Evolutionary conservation across 495 filamentous ascomycete genomes (phyloP).

Genomic region (Penicillium subrubescens): DNA sequence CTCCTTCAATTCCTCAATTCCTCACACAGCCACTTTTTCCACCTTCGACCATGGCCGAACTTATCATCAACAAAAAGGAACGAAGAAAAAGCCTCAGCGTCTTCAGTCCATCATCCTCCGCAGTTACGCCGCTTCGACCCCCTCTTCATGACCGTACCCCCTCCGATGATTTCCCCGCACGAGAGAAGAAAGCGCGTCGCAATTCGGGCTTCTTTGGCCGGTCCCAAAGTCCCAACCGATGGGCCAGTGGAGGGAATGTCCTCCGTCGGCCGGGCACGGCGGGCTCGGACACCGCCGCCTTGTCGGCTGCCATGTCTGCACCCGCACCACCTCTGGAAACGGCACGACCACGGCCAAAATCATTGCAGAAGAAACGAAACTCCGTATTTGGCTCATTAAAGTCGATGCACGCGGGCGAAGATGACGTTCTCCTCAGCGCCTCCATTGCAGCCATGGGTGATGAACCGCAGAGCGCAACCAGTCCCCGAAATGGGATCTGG

Average conservation of each 20-base stretch:
- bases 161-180: slow-evolving; percentile 37
- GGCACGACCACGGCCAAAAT: slow-evolving; percentile 43
- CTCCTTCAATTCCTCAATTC: background rate
- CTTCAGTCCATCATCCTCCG: slow-evolving; percentile 37
- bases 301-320: slow-evolving; percentile 23
- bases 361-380: slow-evolving; percentile 51
- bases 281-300: slow-evolving; percentile 29
- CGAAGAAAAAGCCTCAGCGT: slow-evolving; percentile 50
- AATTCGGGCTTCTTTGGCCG: slow-evolving; percentile 51
- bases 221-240: slow-evolving; percentile 26
- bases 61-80: slow-evolving; percentile 37
- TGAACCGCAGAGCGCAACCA: slow-evolving; percentile 29
- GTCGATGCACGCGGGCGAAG: slow-evolving; percentile 53
- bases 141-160: slow-evolving; percentile 39
- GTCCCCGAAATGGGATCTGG: slow-evolving; percentile 39
- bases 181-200: slow-evolving; percentile 44
- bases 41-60: slow-evolving; percentile 41
- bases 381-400: slow-evolving; percentile 62
- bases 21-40: background rate
- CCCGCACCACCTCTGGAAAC: slow-evolving; percentile 31
- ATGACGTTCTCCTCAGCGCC: slow-evolving; percentile 46
- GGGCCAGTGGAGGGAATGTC: slow-evolving; percentile 23
- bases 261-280: slow-evolving; percentile 36
- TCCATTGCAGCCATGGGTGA: slow-evolving; percentile 40
- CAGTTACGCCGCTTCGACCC: slow-evolving; percentile 24